Percentiles rank a stretch among this genome's conserved stretches.
phyloP scores from a whole-genome alignment of 495 filamentous ascomycete genomes.

The Lepraria neglecta region DNA sequence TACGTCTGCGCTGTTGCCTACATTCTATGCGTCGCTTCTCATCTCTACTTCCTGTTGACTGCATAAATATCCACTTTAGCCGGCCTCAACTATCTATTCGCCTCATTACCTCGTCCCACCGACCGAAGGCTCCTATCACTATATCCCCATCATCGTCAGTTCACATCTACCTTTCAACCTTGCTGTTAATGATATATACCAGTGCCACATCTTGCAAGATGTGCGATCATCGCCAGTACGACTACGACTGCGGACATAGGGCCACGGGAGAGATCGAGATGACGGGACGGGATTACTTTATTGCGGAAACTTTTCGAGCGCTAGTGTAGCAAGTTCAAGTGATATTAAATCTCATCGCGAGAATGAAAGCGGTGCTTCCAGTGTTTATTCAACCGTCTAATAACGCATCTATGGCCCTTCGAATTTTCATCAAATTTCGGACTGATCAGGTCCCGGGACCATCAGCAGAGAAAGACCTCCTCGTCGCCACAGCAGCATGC shows the following conservation, averaged over 20 bases:
- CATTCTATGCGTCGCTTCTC: slow-evolving; percentile 6
- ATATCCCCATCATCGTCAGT: slow-evolving; percentile 11
- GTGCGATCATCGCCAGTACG: slow-evolving; percentile 17
- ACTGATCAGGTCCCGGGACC: slow-evolving; percentile 19
- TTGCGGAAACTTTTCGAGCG: slow-evolving; percentile 15
- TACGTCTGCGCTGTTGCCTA: background rate
- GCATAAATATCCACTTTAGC: slow-evolving; percentile 10
- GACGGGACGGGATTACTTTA: slow-evolving; percentile 15
- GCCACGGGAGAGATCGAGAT: slow-evolving; percentile 11
- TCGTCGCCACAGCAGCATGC: slow-evolving; percentile 18
- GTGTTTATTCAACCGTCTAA: slow-evolving; percentile 12
- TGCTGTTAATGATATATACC: slow-evolving; percentile 13
- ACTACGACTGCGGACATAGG: slow-evolving; percentile 14
- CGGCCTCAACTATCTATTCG: slow-evolving; percentile 7
- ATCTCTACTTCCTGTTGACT: slow-evolving; percentile 11
- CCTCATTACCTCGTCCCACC: slow-evolving; percentile 6
- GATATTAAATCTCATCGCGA: slow-evolving; percentile 10
- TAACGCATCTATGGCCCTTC: slow-evolving; percentile 15
- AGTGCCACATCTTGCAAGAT: slow-evolving; percentile 14
- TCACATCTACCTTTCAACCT: slow-evolving; percentile 10
- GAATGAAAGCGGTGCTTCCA: background rate
- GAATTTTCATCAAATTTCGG: slow-evolving; percentile 20
- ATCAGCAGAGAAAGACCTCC: slow-evolving; percentile 21
- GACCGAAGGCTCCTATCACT: slow-evolving; percentile 7
- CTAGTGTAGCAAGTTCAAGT: slow-evolving; percentile 14